Evolutionary conservation across 2,329 filamentous ascomycete genomes (phyloP).

Genomic region (Fusarium scirpi): DNA sequence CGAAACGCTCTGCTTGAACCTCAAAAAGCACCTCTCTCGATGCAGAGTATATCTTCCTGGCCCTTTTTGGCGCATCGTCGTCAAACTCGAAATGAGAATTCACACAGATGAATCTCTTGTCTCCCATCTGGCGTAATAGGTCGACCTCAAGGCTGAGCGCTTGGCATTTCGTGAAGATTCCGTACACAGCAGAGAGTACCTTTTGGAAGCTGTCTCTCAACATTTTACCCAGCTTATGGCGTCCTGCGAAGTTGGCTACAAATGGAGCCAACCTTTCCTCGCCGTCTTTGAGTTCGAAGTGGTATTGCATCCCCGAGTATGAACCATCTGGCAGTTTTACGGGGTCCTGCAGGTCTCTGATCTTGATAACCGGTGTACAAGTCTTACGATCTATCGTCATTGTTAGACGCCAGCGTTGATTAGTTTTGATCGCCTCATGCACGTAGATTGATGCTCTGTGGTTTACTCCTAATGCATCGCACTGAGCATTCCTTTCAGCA

Average conservation of each 20-base stretch:
- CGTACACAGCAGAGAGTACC: conserved; percentile 44
- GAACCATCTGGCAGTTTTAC: conserved; percentile 25
- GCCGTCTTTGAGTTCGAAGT: conserved; percentile 40
- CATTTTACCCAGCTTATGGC: not conserved
- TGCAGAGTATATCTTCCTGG: conserved; percentile 54
- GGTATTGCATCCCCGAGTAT: conserved; percentile 25
- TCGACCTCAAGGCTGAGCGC: conserved; percentile 60
- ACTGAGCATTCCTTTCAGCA: not conserved
- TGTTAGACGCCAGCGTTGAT: conserved; percentile 55
- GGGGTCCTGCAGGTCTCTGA: conserved; percentile 38
- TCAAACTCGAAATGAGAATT: conserved; percentile 62
- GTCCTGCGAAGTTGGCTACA: conserved; percentile 7
- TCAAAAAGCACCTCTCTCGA: conserved; percentile 53
- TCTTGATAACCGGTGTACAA: conserved; percentile 53
- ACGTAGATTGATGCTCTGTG: conserved; percentile 50
- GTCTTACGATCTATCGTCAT: conserved; percentile 59
- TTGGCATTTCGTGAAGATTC: conserved; percentile 60
- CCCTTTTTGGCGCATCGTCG: conserved; percentile 57
- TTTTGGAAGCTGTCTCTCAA: conserved; percentile 29
- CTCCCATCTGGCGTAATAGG: conserved; percentile 49
- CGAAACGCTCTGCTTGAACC: conserved; percentile 51
- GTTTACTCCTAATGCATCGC: not conserved
- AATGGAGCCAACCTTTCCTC: conserved; percentile 27
- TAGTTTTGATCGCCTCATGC: conserved; percentile 48
- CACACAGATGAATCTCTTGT: conserved; percentile 45